Evolutionary conservation across 139 green algal species (phyloP).

Genomic region (Chlorella sp.): DNA sequence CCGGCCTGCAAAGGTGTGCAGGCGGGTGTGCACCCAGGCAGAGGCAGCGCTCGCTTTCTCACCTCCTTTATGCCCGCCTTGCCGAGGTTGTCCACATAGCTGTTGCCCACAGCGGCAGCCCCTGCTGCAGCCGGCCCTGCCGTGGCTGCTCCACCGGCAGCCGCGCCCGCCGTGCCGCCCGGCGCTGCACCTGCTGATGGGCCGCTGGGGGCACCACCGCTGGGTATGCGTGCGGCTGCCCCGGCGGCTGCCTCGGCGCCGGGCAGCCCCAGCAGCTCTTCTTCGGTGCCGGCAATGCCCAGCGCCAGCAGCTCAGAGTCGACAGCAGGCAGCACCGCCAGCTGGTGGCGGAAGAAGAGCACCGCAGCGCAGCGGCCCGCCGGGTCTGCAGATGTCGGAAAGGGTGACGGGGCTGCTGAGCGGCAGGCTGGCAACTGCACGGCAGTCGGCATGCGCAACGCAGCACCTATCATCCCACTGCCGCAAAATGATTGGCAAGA

Average conservation of each 20-base stretch:
- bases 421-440: too few relatives aligned
- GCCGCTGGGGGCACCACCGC: not conserved
- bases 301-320: slow-evolving; percentile 48
- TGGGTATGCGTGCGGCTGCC: not conserved
- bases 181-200: not conserved
- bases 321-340: slow-evolving; percentile 81
- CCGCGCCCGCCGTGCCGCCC: slow-evolving; percentile 18
- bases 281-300: slow-evolving; percentile 10
- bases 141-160: not conserved
- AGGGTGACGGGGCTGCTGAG: too few relatives aligned
- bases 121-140: not conserved
- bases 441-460: too few relatives aligned
- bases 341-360: slow-evolving; percentile 69
- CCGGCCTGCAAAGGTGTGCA: too few relatives aligned
- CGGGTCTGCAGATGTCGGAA: slow-evolving; percentile 65
- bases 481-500: too few relatives aligned
- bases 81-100: slow-evolving; percentile 78
- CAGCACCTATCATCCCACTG: too few relatives aligned
- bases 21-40: too few relatives aligned
- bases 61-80: slow-evolving; percentile 74
- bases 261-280: not conserved
- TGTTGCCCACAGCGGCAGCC: slow-evolving; percentile 67
- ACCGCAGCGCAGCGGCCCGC: slow-evolving; percentile 86
- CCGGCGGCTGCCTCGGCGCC: not conserved
- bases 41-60: too few relatives aligned